Evolutionary conservation across 176 grass and related monocot genomes (phyloP).

Genomic region (Calamus simplicifolius): DNA sequence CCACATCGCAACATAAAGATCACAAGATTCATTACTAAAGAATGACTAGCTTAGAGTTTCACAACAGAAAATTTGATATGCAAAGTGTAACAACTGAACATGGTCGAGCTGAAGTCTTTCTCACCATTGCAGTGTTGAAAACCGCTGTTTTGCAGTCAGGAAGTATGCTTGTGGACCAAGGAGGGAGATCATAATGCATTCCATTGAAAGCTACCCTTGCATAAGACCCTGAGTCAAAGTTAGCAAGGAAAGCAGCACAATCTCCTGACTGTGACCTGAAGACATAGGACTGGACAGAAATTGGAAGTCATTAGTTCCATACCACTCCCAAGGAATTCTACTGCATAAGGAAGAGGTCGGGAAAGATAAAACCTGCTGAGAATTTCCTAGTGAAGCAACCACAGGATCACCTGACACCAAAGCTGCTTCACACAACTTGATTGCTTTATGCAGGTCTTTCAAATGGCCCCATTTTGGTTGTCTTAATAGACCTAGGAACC

Average conservation of each 20-base stretch:
- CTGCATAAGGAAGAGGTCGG: background rate
- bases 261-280: constrained; percentile 68
- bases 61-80: too few species aligned
- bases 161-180: constrained; percentile 95
- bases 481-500: constrained; percentile 59
- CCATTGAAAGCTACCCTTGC: constrained; percentile 72
- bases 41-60: too few species aligned
- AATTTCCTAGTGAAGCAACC: constrained; percentile 58
- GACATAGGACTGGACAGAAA: constrained; percentile 56
- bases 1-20: background rate
- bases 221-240: constrained; percentile 69
- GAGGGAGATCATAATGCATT: constrained; percentile 79
- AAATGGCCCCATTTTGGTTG: constrained; percentile 98
- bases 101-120: background rate
- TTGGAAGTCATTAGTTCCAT: constrained; percentile 7
- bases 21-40: too few species aligned
- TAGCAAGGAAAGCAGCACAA: constrained; percentile 89
- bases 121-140: constrained; percentile 92
- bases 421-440: constrained; percentile 88
- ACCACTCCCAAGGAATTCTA: constrained; percentile 13
- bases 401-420: constrained; percentile 67
- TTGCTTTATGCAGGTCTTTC: constrained; percentile 83
- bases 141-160: constrained; percentile 93
- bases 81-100: too few species aligned
- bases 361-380: constrained; percentile 48